phyloP scores from a whole-genome alignment of 2,329 filamentous ascomycete genomes.

The Thelonectria olida region DNA sequence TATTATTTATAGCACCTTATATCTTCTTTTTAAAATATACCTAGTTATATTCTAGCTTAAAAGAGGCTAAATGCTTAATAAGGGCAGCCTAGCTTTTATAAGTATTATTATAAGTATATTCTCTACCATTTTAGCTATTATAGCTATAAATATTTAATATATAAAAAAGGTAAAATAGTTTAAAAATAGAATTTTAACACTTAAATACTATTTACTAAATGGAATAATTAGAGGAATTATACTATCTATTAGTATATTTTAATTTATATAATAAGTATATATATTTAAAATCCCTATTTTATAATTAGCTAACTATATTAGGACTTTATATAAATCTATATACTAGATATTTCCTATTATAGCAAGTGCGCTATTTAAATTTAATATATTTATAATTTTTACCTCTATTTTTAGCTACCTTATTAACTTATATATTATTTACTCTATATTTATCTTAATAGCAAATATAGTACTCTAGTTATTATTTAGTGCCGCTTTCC shows the following conservation, averaged over 20 bases:
- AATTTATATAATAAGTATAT: slow-evolving; percentile 69
- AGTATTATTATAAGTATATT: slow-evolving; percentile 73
- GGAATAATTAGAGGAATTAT: slow-evolving; percentile 66
- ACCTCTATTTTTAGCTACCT: slow-evolving; percentile 72
- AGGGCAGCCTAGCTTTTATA: slow-evolving; percentile 69
- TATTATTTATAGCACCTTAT: slow-evolving; percentile 63
- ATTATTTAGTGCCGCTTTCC: slow-evolving; percentile 36
- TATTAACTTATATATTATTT: slow-evolving; percentile 77
- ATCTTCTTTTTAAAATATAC: slow-evolving; percentile 63
- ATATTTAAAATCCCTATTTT: not conserved
- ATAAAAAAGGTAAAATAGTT: slow-evolving; percentile 48
- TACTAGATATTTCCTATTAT: slow-evolving; percentile 65
- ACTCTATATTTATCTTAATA: slow-evolving; percentile 78
- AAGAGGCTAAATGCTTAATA: slow-evolving; percentile 64
- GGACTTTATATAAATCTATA: slow-evolving; percentile 45
- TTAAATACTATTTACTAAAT: slow-evolving; percentile 69
- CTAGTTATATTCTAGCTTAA: slow-evolving; percentile 69
- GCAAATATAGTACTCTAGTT: slow-evolving; percentile 50
- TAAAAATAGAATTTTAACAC: slow-evolving; percentile 65
- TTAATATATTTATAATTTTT: slow-evolving; percentile 71
- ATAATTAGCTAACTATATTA: too few species aligned
- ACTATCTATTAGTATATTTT: slow-evolving; percentile 70
- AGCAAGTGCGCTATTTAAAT: slow-evolving; percentile 59
- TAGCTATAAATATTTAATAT: slow-evolving; percentile 64
- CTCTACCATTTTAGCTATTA: slow-evolving; percentile 59